phyloP scores from a whole-genome alignment of 805 yeast genomes.

The Zygoascus flipseniorum region DNA sequence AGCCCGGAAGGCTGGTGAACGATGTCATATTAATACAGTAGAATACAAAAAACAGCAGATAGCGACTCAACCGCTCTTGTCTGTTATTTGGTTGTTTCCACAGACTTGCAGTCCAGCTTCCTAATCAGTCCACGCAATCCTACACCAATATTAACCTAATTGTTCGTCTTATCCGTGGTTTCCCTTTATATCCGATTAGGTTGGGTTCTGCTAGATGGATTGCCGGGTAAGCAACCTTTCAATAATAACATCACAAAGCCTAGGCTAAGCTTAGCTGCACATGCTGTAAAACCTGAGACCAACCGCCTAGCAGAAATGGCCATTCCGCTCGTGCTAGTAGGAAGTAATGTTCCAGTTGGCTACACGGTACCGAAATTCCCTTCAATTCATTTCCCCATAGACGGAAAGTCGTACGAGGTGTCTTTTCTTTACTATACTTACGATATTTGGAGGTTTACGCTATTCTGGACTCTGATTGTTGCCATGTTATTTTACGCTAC shows the following conservation, averaged over 20 bases:
- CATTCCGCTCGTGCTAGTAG: slow-evolving; percentile 15
- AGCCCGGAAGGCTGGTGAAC: too few species aligned
- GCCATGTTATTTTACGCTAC: slow-evolving; percentile 52
- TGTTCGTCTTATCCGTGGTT: background rate
- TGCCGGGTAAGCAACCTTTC: too few species aligned
- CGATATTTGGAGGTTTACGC: slow-evolving; percentile 79
- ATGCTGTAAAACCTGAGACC: too few species aligned
- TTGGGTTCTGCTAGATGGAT: too few species aligned
- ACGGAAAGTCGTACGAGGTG: slow-evolving; percentile 31
- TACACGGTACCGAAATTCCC: slow-evolving; percentile 77
- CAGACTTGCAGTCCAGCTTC: background rate
- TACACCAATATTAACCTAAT: background rate
- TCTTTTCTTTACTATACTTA: slow-evolving; percentile 57
- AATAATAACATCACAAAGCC: too few species aligned
- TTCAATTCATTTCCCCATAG: slow-evolving; percentile 64
- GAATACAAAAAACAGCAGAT: too few species aligned
- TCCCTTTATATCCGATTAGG: background rate
- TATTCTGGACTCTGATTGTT: slow-evolving; percentile 71
- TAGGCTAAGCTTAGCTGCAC: too few species aligned
- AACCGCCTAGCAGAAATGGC: slow-evolving; percentile 4
- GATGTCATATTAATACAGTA: too few species aligned
- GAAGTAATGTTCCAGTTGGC: slow-evolving; percentile 57
- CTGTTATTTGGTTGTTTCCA: too few species aligned
- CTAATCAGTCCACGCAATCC: background rate
- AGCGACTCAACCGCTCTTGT: too few species aligned